Percentiles rank a stretch among this genome's conserved stretches.
Evolutionary conservation across 2,329 filamentous ascomycete genomes (phyloP).

Genomic region (Ophiostoma sp.): DNA sequence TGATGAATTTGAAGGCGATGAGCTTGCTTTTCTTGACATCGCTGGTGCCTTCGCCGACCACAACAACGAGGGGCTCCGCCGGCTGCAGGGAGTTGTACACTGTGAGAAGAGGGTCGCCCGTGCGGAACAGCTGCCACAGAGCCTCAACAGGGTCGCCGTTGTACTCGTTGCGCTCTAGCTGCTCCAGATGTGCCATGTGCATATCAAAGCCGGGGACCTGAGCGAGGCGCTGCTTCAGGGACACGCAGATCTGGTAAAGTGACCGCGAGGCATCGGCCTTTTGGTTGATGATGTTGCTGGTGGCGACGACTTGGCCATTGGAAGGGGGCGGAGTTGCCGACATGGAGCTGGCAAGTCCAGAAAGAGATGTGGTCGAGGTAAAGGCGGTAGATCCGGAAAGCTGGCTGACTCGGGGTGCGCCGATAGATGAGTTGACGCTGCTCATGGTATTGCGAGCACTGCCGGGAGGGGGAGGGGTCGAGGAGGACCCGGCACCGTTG

Average conservation of each 20-base stretch:
- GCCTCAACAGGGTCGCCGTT: conserved; percentile 78
- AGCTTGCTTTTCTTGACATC: conserved; percentile 78
- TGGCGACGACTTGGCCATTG: conserved; percentile 65
- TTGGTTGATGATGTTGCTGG: conserved; percentile 94
- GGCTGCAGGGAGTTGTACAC: conserved; percentile 86
- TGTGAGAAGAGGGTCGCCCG: conserved; percentile 75
- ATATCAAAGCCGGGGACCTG: conserved; percentile 78
- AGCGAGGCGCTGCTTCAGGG: conserved; percentile 72
- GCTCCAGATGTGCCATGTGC: conserved; percentile 66
- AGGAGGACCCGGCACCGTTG: conserved; percentile 40
- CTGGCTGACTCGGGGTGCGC: conserved; percentile 53
- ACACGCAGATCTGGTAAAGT: conserved; percentile 91
- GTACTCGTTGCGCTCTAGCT: conserved; percentile 57
- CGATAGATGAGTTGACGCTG: conserved; percentile 34
- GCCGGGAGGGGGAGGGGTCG: conserved; percentile 5
- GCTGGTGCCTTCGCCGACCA: conserved; percentile 47
- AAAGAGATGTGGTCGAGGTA: conserved; percentile 49
- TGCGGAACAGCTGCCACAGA: conserved; percentile 80
- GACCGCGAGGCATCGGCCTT: conserved; percentile 87
- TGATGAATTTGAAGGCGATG: conserved; percentile 86
- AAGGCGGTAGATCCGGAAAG: conserved; percentile 57
- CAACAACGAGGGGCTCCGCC: conserved; percentile 60
- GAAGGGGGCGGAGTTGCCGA: conserved; percentile 36
- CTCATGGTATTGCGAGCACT: conserved; percentile 43
- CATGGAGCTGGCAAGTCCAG: conserved; percentile 42